Base-by-base conservation (phyloP, 768 basidiomycete species). In the Mycena galericulata region DNA sequence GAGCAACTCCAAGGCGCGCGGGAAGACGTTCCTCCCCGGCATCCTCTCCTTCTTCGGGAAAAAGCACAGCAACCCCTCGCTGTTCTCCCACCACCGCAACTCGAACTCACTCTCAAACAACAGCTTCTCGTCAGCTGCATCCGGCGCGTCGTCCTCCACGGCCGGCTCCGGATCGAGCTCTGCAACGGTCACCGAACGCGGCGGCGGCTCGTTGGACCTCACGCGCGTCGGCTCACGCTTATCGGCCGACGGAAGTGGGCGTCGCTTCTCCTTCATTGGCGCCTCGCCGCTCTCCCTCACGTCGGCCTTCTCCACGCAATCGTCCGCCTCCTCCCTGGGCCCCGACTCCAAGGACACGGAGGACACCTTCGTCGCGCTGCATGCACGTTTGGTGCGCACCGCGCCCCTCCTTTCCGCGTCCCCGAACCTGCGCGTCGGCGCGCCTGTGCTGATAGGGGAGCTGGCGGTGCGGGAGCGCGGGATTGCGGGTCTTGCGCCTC, bases 401-500 rank as follows among this genome's bases (percentile, higher is more conserved):
- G 76, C 76, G 36, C 75, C 74, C 2, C 73, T 87, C 0, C 75
- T 91, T 1, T 90, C 89, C 1, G 87, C 90, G 0, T 88, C 89
- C 1, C 77, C 85, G 1, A 86, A 85, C 11, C 82, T 91, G 0
- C 57, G 72, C 2, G 78, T 91, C 62, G 63, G 79, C 3, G 82
- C 83, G 0, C 91, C 91, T 0, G 72, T 75, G 7, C 76, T 91
- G 2, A 73, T 92, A 10, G 73, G 82, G 0, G 79, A 82, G 11
- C 82, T 92, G 20, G 85, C 87, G 0, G 82, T 82, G 62, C 84
- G 84, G 57, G 90, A 90, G 75, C 79, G 77, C 65, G 67, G n/a
- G n/a, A n/a, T n/a, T n/a, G n/a, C n/a, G 34, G 34, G 8, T 36
- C 34, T 14, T 36, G 34, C 34, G 8, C 34, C 34, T 7, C 34